A percentile compares a stretch with the other conserved stretches of the same genome.
Conservation (phyloP, 345 rosid genomes). For the Gossypium arboreum region DNA sequence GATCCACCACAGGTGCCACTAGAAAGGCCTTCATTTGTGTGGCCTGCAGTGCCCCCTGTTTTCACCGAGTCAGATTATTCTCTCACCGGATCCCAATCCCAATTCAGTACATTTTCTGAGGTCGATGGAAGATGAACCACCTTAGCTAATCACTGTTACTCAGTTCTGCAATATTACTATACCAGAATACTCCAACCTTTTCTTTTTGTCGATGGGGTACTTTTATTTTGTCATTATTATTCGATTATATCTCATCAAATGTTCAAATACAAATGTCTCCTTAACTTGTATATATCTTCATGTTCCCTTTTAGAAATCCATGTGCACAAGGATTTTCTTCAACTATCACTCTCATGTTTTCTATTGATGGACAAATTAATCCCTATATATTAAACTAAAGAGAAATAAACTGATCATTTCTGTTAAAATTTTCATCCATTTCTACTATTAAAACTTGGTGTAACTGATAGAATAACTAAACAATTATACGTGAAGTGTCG, state of each 20-base stretch:
- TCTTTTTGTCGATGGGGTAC: background rate
- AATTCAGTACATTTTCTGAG: conserved; percentile 32
- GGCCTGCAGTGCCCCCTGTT: conserved; percentile 70
- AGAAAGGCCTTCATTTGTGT: conserved; percentile 70
- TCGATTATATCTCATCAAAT: too few relatives aligned
- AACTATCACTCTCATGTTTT: background rate
- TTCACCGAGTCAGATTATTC: conserved; percentile 43
- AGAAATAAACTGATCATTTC: too few relatives aligned
- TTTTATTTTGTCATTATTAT: background rate
- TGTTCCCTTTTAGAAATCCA: conserved; percentile 1
- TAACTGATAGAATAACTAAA: too few relatives aligned
- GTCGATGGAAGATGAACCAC: conserved; percentile 35
- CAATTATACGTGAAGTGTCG: accelerated
- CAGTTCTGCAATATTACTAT: background rate
- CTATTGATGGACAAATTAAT: too few relatives aligned
- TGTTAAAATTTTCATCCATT: too few relatives aligned
- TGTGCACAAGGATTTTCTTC: conserved; percentile 19
- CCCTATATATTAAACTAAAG: too few relatives aligned
- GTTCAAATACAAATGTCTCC: background rate
- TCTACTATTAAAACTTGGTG: too few relatives aligned
- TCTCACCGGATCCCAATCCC: conserved; percentile 21
- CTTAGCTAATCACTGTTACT: background rate
- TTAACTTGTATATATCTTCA: background rate
- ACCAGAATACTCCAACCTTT: background rate
- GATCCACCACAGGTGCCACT: conserved; percentile 45